Conservation (phyloP, 2,329 filamentous ascomycete genomes). For the Colletotrichum sp. region DNA sequence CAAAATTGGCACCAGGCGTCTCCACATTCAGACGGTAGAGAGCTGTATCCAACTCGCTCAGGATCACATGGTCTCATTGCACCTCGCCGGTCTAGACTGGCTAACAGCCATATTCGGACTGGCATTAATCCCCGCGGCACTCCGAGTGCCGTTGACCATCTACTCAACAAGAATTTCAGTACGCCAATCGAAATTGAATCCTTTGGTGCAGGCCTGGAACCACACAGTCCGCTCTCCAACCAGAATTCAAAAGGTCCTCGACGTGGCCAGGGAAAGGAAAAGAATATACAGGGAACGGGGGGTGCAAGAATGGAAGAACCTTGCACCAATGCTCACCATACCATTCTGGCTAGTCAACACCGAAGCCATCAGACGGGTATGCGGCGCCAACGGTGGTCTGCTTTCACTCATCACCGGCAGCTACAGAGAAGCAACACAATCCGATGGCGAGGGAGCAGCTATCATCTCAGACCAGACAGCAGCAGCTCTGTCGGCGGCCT, state of each 20-base stretch:
- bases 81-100: slow-evolving; percentile 54
- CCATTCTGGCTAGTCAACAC: slow-evolving; percentile 56
- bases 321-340: slow-evolving; percentile 42
- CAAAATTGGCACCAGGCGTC: neutral
- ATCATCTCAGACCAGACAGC: neutral
- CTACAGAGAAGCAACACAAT: neutral
- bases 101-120: slow-evolving; percentile 33
- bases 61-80: slow-evolving; percentile 32
- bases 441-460: neutral
- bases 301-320: slow-evolving; percentile 53
- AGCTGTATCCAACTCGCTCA: slow-evolving; percentile 1
- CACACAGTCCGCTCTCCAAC: neutral
- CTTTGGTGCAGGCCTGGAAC: slow-evolving; percentile 36
- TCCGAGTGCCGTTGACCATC: slow-evolving; percentile 52
- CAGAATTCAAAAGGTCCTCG: neutral
- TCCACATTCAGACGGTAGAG: slow-evolving; percentile 38
- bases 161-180: slow-evolving; percentile 33
- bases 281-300: slow-evolving; percentile 44
- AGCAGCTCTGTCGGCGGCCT: slow-evolving; percentile 1
- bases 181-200: slow-evolving; percentile 23
- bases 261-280: neutral
- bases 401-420: slow-evolving; percentile 23
- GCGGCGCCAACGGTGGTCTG: slow-evolving; percentile 42
- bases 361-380: slow-evolving; percentile 55
- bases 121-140: slow-evolving; percentile 46